A percentile compares a stretch with the other conserved stretches of the same genome.
These are phyloP conservation scores for Nyssa sinensis DNA, from an alignment of 148 eudicot species.

Conservation along the genomic window DNA sequence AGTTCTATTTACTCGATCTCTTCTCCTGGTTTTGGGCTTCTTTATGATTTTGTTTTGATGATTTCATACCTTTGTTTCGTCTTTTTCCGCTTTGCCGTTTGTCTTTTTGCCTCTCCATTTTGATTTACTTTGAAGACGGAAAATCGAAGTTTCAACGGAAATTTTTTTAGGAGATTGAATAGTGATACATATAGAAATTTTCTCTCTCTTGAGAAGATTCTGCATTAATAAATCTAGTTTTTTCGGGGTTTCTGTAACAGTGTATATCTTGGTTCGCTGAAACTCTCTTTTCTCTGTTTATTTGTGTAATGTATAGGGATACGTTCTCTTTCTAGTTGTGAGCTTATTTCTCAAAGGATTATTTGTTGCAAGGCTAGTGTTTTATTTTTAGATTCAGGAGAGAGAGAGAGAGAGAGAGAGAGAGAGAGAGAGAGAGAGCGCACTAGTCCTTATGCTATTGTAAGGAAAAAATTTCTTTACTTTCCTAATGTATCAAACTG, in stretches of 20 bases:
- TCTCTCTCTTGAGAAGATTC: constrained; percentile 1
- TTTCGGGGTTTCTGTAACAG: not conserved
- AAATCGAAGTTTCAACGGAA: not conserved
- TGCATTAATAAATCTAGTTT: not conserved
- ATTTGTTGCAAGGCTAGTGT: not conserved
- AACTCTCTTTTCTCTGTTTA: too few relatives aligned
- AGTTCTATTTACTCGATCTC: not conserved
- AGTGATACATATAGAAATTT: not conserved
- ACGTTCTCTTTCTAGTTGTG: not conserved
- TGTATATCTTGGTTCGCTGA: not conserved
- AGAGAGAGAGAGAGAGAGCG: too few relatives aligned
- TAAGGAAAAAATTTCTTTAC: too few relatives aligned
- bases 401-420: too few relatives aligned
- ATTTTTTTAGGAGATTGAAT: not conserved
- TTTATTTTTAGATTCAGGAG: too few relatives aligned
- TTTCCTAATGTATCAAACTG: not conserved
- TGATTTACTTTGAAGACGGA: not conserved
- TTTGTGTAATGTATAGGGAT: too few relatives aligned
- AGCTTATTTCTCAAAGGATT: not conserved
- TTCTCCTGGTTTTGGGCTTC: not conserved
- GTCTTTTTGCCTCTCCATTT: not conserved
- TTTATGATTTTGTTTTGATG: not conserved
- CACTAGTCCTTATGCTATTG: too few relatives aligned
- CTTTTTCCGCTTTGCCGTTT: not conserved
- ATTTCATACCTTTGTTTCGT: not conserved